A percentile compares a stretch with the other conserved stretches of the same genome.
Evolutionary conservation across 75 land plant species (phyloP).

Genomic region (Pinus tabuliformis): DNA sequence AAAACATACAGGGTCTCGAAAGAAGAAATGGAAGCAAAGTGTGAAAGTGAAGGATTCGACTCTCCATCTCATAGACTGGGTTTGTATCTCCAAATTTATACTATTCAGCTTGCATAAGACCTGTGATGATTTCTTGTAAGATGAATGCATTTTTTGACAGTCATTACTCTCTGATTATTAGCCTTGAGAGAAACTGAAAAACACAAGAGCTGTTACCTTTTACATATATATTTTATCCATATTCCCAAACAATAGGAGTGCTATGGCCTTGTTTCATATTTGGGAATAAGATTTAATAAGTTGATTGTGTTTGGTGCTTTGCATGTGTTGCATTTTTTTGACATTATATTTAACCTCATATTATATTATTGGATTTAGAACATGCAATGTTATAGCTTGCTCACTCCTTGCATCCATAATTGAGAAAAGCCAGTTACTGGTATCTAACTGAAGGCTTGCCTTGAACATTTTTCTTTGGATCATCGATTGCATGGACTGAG

Average conservation of each 20-base stretch:
- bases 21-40: conserved; percentile 88
- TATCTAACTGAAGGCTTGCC: neutral
- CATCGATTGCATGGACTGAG: no score
- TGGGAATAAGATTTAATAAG: neutral
- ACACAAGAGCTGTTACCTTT: neutral
- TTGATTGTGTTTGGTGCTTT: neutral
- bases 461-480: neutral
- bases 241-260: neutral
- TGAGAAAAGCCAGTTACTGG: neutral
- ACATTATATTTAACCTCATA: neutral
- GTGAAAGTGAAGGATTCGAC: conserved; percentile 55
- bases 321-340: neutral
- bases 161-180: neutral
- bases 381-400: neutral
- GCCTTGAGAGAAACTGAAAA: neutral
- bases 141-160: neutral
- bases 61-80: conserved; percentile 58
- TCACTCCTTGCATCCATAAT: neutral
- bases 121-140: neutral
- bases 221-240: neutral
- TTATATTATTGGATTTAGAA: neutral
- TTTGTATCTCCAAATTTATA: conserved; percentile 25
- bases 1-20: conserved; percentile 75
- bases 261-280: neutral
- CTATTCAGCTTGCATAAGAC: neutral